Conservation (phyloP, 495 filamentous ascomycete species). For the Evansstolkia leycettana region DNA sequence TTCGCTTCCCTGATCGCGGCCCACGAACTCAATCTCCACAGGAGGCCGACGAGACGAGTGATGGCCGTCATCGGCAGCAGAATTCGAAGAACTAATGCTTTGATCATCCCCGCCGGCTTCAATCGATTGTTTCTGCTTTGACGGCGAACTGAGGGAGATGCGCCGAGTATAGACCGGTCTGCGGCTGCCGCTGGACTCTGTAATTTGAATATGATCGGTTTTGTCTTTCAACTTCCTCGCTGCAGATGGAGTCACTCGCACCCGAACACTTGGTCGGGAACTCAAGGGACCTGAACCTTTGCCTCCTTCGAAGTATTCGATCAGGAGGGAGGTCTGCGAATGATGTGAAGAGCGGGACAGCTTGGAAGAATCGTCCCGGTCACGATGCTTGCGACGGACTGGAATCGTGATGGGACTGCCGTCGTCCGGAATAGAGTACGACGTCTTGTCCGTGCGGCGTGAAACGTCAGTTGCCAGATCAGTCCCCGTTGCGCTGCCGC, state of each 20-base stretch:
- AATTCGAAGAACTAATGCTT: slow-evolving; percentile 53
- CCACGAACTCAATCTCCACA: slow-evolving; percentile 75
- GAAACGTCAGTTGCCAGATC: slow-evolving; percentile 72
- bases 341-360: slow-evolving; percentile 39
- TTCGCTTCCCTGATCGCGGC: slow-evolving; percentile 43
- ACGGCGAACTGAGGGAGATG: slow-evolving; percentile 46
- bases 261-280: slow-evolving; percentile 81
- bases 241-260: slow-evolving; percentile 80
- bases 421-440: slow-evolving; percentile 91
- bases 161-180: slow-evolving; percentile 54
- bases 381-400: slow-evolving; percentile 50
- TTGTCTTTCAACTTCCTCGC: slow-evolving; percentile 40
- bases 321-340: slow-evolving; percentile 87
- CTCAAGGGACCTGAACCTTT: slow-evolving; percentile 47
- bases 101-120: slow-evolving; percentile 38
- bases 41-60: slow-evolving; percentile 52
- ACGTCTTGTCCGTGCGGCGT: slow-evolving; percentile 65
- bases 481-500: slow-evolving; percentile 47
- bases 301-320: slow-evolving; percentile 93
- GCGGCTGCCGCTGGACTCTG: slow-evolving; percentile 53
- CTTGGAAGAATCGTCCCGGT: slow-evolving; percentile 39
- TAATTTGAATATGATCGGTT: slow-evolving; percentile 72
- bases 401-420: slow-evolving; percentile 83
- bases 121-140: slow-evolving; percentile 35
- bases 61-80: slow-evolving; percentile 66